Conservation (phyloP, 768 basidiomycete genomes). For the Tulasnella sp. region DNA sequence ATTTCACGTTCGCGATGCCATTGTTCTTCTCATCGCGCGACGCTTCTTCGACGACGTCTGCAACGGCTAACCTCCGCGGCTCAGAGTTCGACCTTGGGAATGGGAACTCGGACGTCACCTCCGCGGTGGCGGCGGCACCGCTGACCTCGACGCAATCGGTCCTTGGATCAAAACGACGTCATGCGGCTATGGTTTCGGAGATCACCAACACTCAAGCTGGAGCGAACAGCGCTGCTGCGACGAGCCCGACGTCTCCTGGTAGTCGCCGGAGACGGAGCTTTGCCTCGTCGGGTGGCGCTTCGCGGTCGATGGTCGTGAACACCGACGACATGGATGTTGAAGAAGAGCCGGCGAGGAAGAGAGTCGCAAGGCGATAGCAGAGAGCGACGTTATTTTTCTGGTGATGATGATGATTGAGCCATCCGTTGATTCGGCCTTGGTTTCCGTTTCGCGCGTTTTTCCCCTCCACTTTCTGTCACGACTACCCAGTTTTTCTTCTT, state of each 20-base stretch:
- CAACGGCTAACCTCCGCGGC: not conserved
- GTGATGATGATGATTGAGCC: not conserved
- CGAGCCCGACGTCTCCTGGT: slow-evolving; percentile 40
- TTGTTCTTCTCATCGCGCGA: no score
- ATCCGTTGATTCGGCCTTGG: not conserved
- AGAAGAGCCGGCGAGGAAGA: slow-evolving; percentile 73
- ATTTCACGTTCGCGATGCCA: not conserved
- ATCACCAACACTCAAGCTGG: slow-evolving; percentile 34
- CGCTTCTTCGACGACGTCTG: not conserved
- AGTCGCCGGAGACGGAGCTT: slow-evolving; percentile 40
- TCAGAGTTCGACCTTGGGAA: not conserved
- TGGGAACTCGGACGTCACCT: slow-evolving; percentile 24
- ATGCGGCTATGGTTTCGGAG: slow-evolving; percentile 74
- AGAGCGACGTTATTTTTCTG: not conserved
- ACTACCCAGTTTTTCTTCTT: no score
- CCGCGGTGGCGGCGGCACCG: no score
- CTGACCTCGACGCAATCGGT: slow-evolving; percentile 38
- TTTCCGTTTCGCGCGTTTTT: not conserved
- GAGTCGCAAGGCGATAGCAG: slow-evolving; percentile 58
- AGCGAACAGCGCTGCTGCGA: slow-evolving; percentile 39
- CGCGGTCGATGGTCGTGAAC: slow-evolving; percentile 32
- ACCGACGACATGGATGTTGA: slow-evolving; percentile 68
- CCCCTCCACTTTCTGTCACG: slow-evolving; percentile 11
- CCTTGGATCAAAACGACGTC: slow-evolving; percentile 63
- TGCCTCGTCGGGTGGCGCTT: slow-evolving; percentile 42